Conservation (phyloP, 140 eudicot species). For the Senecio squalidus region DNA sequence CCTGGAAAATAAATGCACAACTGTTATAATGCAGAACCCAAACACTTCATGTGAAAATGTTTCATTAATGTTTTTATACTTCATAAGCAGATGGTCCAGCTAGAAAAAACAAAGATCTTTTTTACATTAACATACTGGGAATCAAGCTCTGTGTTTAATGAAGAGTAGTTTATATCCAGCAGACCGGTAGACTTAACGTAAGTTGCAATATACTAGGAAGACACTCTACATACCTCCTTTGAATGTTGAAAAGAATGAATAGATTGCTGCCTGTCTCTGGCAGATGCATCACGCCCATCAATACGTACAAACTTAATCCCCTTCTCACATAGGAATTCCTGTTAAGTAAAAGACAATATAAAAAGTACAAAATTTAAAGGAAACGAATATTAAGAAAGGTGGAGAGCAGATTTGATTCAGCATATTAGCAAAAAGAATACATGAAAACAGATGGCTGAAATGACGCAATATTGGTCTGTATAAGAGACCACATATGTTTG, state of each 20-base stretch:
- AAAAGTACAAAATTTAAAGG: slow-evolving; percentile 9
- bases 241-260: slow-evolving; percentile 69
- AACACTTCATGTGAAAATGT: not conserved
- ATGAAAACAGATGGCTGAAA: slow-evolving; percentile 6
- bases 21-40: not conserved
- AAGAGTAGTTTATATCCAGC: slow-evolving; percentile 2
- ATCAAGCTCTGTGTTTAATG: not conserved
- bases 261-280: slow-evolving; percentile 70
- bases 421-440: not conserved
- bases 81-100: not conserved
- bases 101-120: not conserved
- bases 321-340: slow-evolving; percentile 78
- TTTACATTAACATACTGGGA: slow-evolving; percentile 1
- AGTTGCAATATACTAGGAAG: slow-evolving; percentile 6
- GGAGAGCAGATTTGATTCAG: not conserved
- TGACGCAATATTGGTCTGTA: slow-evolving; percentile 3
- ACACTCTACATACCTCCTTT: slow-evolving; percentile 48
- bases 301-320: slow-evolving; percentile 73
- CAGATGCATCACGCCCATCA: slow-evolving; percentile 51
- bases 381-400: not conserved
- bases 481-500: not conserved
- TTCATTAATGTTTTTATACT: not conserved
- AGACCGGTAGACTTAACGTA: slow-evolving; percentile 1
- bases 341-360: slow-evolving; percentile 12
- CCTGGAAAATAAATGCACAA: slow-evolving; percentile 39